Conservation (phyloP, 768 basidiomycete genomes). For the Collybia sp. region DNA sequence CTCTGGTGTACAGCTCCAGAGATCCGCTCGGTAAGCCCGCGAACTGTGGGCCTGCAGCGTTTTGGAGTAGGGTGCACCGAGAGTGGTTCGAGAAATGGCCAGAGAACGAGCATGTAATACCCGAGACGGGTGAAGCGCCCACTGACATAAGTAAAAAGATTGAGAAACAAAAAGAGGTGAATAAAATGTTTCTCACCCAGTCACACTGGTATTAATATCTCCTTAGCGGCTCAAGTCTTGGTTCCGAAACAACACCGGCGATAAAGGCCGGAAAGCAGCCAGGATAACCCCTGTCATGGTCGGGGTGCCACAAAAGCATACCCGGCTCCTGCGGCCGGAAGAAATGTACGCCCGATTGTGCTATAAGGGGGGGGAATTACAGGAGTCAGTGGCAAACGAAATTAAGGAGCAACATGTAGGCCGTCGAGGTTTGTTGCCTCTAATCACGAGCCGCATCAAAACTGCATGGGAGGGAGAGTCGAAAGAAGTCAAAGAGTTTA, state of each 20-base stretch:
- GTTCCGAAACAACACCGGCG: background rate
- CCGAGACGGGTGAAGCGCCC: background rate
- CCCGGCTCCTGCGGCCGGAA: background rate
- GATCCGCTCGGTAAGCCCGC: no score
- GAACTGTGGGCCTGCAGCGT: background rate
- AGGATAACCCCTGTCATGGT: background rate
- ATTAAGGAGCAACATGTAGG: no score
- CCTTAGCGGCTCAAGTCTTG: background rate
- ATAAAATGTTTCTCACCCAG: background rate
- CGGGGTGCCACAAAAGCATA: background rate
- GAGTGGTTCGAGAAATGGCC: background rate
- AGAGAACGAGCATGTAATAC: background rate
- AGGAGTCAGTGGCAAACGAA: no score
- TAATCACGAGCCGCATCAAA: background rate
- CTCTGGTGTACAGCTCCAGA: no score
- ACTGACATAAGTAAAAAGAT: background rate
- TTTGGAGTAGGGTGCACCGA: background rate
- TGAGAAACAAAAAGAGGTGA: background rate
- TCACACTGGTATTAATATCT: background rate
- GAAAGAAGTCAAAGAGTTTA: constrained; percentile 7
- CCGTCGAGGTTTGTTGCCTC: no score
- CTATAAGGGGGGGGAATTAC: no score
- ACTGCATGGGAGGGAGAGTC: constrained; percentile 7
- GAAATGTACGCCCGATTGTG: background rate
- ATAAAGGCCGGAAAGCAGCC: background rate